Evolutionary conservation across 208 protist species (phyloP), one percentile per base, ranked within the genome.

Genomic region (Crithidia thermophila): DNA sequence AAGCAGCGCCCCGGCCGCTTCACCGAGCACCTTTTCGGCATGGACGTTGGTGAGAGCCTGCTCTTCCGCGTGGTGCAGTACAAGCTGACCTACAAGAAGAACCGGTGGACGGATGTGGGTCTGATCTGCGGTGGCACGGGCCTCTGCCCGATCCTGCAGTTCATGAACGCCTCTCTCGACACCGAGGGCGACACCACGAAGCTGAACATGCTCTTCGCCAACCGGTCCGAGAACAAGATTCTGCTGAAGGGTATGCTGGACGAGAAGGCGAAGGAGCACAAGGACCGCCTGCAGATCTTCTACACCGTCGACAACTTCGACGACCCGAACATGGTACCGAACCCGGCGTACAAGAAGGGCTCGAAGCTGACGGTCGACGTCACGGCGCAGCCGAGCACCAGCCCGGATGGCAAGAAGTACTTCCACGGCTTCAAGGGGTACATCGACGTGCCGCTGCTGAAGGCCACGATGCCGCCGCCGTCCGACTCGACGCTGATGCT

Each of bases 121-220:
- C 74, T 98, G 77, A 94, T 98, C 79, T 84, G 78, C 39, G 94
- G 92, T 51, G 94, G 94, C 66, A 96, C 95, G 2, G 95, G 95
- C 36, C 81, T 98, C 43, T 97, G 93, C 63, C 94, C 95, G 3
- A 88, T 97, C 64, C 75, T 97, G 34, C 95, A 98, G 81, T 91
- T 98, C 67, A 81, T 95, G 58, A 82, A 88, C 49, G 90, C 85
- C 66, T 88, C 90, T 33, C 75, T 95, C 28, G 87, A 95, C 40
- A 90, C 75, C 21, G 77, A 78, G 23, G 75, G 87, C 14, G 93
- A 97, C 80, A 87, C 67, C 34, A 97, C 92, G 14, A 87, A 93
- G 78, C 43, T 98, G 13, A 79, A 50, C 33, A 67, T 97, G 34
- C 63, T 98, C 2, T 98, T 94, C 63, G 93, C 88, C 67, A 98